Percentiles rank a stretch among this genome's conserved stretches.
phyloP scores from a whole-genome alignment of 192 early-diverging fungal species.

The Mortierella alpina region DNA sequence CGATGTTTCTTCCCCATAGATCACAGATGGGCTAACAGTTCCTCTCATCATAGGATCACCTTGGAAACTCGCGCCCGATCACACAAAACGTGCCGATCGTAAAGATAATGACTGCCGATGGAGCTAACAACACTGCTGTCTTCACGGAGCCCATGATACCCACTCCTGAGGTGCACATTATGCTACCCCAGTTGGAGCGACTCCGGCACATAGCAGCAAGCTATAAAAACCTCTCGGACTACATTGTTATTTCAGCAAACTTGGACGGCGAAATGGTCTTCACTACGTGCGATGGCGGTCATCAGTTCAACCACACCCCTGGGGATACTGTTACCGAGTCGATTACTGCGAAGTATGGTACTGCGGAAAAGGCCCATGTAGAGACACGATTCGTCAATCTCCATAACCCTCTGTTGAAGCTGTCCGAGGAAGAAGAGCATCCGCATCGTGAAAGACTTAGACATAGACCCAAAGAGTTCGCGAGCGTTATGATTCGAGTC shows the following conservation, averaged over 20 bases:
- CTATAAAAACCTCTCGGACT: conserved; percentile 69
- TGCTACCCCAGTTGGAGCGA: conserved; percentile 77
- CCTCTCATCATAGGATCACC: conserved; percentile 16
- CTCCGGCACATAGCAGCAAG: conserved; percentile 75
- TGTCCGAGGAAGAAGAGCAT: conserved; percentile 22
- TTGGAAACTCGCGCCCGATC: conserved; percentile 25
- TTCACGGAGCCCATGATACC: conserved; percentile 59
- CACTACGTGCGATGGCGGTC: conserved; percentile 67
- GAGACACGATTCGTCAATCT: conserved; percentile 33
- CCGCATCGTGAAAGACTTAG: conserved; percentile 47
- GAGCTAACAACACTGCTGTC: conserved; percentile 25
- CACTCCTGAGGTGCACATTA: conserved; percentile 75
- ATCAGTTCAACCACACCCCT: conserved; percentile 62
- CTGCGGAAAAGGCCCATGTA: conserved; percentile 43
- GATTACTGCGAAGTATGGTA: conserved; percentile 28
- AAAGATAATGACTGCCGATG: conserved; percentile 39
- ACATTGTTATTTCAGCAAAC: conserved; percentile 77
- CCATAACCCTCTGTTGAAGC: conserved; percentile 19
- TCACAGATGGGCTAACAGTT: conserved; percentile 66
- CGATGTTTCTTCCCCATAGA: conserved; percentile 2
- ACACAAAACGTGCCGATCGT: conserved; percentile 32
- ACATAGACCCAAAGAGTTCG: conserved; percentile 64
- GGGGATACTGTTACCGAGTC: neutral
- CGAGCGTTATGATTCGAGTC: conserved; percentile 73
- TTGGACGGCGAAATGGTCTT: conserved; percentile 74